Evolutionary conservation across 176 grass and related monocot species (phyloP), one percentile per base, ranked within the genome.

Genomic region (Luzula sylvatica): DNA sequence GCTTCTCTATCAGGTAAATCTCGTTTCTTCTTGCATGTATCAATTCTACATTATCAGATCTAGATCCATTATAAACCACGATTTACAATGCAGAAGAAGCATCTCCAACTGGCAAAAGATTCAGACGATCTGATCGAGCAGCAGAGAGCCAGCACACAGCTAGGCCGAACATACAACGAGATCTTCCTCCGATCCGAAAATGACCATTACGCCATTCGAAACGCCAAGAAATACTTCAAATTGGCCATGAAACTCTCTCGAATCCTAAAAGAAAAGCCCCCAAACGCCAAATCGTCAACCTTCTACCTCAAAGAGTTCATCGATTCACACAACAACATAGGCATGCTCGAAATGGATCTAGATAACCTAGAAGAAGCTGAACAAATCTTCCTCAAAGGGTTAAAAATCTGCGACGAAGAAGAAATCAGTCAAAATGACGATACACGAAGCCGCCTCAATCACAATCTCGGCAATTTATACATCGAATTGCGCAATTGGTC

Each of bases 391-490:
- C 62, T 74, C 16, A 27, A 71, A 41, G 90, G 84, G 52, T 47
- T 96, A 58, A 86, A 58, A 64, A 86, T 96, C 60, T 96, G 90
- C 51, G 74, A 96, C 42, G 90, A 96, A 1, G 90, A 96, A 83
- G 90, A 96, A 55, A 71, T 96, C 58, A 66, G 70, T 50, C 59
- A 68, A 50, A 76, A 86, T 57, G 90, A 89, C 11, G 90, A 96
- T 79, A 71, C 72, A 23, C 80, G 84, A 9, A 86, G 50, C 15
- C 83, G 90, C 49, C 77, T 96, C 35, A 71, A 96, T 68, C 76
- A 96, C 70, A 96, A 96, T 89, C 77, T 96, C 26, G 90, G 90
- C 51, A 86, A 49, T 70, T 59, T 96, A n/a, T 96, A 96, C 65
- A 96, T 63, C 17, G 54, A 65, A 68, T 40, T 89, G 66, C 90